Evolutionary conservation across 2,329 filamentous ascomycete species (phyloP).

Genomic region (Ceratocystis diversiconidia): DNA sequence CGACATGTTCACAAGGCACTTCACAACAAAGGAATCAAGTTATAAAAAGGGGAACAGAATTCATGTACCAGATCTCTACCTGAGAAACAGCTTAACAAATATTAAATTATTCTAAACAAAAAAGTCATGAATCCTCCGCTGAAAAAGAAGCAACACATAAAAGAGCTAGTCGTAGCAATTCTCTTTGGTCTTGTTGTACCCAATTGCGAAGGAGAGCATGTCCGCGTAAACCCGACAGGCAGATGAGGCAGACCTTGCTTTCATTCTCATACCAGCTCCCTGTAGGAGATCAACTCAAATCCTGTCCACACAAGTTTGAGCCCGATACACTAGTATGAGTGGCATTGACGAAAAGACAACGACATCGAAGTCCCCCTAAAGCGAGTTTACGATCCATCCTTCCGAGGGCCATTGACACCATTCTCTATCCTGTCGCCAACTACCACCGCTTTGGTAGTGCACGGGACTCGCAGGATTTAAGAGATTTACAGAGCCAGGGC

Average conservation of each 20-base stretch:
- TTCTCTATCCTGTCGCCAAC: background rate
- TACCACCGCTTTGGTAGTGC: background rate
- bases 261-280: constrained; percentile 6
- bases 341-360: background rate
- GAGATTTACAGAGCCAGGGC: constrained; percentile 46
- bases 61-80: constrained; percentile 7
- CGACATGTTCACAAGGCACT: background rate
- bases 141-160: constrained; percentile 12
- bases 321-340: background rate
- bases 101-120: constrained; percentile 9
- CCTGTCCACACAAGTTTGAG: constrained; percentile 11
- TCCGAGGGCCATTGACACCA: background rate
- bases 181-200: constrained; percentile 17
- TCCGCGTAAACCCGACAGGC: background rate
- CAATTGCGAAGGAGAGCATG: constrained; percentile 4
- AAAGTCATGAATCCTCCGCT: constrained; percentile 1
- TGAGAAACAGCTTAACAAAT: constrained; percentile 6
- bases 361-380: background rate
- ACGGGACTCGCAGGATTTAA: constrained; percentile 16
- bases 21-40: accelerated
- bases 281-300: constrained; percentile 2
- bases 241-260: background rate
- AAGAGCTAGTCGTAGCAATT: background rate
- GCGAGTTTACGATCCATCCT: background rate
- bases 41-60: background rate